Evolutionary conservation across 2,329 filamentous ascomycete genomes (phyloP).

Genomic region (Fusarium sacchari): DNA sequence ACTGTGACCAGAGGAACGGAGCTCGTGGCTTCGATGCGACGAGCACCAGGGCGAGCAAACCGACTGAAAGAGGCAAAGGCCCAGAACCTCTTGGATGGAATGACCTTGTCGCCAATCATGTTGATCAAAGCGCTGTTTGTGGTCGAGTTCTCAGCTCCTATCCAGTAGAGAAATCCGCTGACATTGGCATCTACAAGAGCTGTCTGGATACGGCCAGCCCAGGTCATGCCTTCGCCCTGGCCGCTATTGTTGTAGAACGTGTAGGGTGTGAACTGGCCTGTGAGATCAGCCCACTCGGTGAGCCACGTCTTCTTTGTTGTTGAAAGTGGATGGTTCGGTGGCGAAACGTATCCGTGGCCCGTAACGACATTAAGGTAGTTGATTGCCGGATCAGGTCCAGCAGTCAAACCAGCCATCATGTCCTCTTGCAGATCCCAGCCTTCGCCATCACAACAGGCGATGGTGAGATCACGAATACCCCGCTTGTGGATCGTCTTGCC

Average conservation of each 20-base stretch:
- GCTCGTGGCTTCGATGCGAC: neutral
- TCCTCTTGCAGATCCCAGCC: neutral
- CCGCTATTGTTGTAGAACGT: neutral
- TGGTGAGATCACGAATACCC: neutral
- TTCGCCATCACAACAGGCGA: neutral
- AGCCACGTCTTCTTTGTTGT: neutral
- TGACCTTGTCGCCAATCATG: neutral
- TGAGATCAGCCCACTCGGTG: neutral
- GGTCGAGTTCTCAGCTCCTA: neutral
- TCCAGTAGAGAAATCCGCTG: neutral
- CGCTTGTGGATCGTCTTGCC: neutral
- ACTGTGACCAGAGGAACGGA: neutral
- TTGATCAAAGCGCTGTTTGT: neutral
- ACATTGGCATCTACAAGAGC: neutral
- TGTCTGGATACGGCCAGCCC: neutral
- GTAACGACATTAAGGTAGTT: neutral
- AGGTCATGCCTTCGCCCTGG: neutral
- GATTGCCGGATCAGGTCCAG: neutral
- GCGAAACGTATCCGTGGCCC: neutral
- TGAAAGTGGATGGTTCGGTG: neutral
- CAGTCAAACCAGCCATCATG: neutral
- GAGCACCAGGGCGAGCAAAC: neutral
- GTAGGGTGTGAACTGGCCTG: neutral
- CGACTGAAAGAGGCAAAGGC: neutral
- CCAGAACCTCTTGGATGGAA: neutral